Conservation (phyloP, 1,139 yeast genomes). For the Blastobotrys capitulatus region DNA sequence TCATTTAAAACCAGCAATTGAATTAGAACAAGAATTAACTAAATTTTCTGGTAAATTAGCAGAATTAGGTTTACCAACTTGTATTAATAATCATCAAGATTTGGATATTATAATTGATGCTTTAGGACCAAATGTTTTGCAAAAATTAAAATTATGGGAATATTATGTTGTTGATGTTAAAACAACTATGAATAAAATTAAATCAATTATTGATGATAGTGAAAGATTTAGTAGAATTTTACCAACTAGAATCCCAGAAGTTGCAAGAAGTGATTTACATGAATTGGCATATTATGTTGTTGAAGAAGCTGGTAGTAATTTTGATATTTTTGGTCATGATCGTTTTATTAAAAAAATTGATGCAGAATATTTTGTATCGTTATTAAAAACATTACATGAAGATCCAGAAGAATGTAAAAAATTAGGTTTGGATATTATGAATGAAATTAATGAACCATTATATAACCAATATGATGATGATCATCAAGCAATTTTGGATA, state of each 20-base stretch:
- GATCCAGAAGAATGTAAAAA: conserved; percentile 37
- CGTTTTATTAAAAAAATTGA: conserved; percentile 55
- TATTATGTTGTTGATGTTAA: conserved; percentile 62
- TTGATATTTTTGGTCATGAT: conserved; percentile 39
- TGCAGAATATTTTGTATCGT: conserved; percentile 44
- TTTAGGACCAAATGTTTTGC: conserved; percentile 59
- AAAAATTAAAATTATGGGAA: conserved; percentile 74
- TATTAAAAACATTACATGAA: conserved; percentile 34
- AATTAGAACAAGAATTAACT: conserved; percentile 62
- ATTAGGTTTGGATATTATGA: conserved; percentile 52
- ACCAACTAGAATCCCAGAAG: conserved; percentile 40
- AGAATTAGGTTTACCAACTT: conserved; percentile 55
- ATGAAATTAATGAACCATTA: conserved; percentile 69
- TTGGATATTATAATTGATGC: conserved; percentile 59
- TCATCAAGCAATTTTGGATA: conserved; percentile 54
- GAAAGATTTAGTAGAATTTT: conserved; percentile 23
- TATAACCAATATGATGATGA: conserved; percentile 79
- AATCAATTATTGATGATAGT: conserved; percentile 26
- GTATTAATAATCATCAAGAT: conserved; percentile 43
- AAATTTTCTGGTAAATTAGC: conserved; percentile 55
- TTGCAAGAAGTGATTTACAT: conserved; percentile 36
- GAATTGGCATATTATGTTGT: conserved; percentile 50
- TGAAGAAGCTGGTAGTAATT: conserved; percentile 36
- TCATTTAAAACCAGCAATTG: conserved; percentile 78
- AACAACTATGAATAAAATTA: conserved; percentile 31